Base-by-base conservation (phyloP, 805 yeast species). In the Danielia oregonensis region DNA sequence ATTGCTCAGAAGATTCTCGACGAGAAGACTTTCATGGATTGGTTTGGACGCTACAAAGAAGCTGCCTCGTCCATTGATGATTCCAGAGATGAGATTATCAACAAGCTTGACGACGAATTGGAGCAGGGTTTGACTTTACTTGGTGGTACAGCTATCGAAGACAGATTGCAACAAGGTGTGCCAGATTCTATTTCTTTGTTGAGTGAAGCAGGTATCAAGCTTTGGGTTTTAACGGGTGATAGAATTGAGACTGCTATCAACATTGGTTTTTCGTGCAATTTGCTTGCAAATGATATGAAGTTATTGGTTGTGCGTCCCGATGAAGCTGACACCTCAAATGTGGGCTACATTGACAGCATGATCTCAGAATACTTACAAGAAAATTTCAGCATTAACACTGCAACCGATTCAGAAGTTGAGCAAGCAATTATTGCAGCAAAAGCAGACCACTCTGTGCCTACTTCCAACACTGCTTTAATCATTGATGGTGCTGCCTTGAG, bases 181-280 rank as follows among this genome's bases (percentile, higher is more conserved):
- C 88, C 91, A 1, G 81, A 77, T 33, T 68, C 91, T 1, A 84
- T 84, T 47, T 73, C 81, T 11, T 55, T 78, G 26, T 65, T 84
- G 32, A 76, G 79, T 5, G 63, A 71, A 30, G 91, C 89, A 0
- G 93, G 93, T 31, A 79, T 84, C 49, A 84, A 84, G 55, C 63
- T 84, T 31, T 84, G 93, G 93, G 89, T 84, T 34, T 66, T 84
- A 19, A 84, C 93, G 7, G 93, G 93, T 44, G 93, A 84, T 58
- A 78, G 80, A 55, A 78, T 84, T 33, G 93, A 84, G 58, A 84
- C 93, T 7, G 93, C 93, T 3, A 84, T 84, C 54, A 81, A 82
- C 54, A 84, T 84, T 57, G 93, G 91, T 1, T 84, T 80, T 52
- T 78, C 86, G 11, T 84, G 91, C 60, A 82, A 83, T 43, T 65